Evolutionary conservation across 2,329 filamentous ascomycete genomes (phyloP).

Genomic region (Malbranchea cinnamomea): DNA sequence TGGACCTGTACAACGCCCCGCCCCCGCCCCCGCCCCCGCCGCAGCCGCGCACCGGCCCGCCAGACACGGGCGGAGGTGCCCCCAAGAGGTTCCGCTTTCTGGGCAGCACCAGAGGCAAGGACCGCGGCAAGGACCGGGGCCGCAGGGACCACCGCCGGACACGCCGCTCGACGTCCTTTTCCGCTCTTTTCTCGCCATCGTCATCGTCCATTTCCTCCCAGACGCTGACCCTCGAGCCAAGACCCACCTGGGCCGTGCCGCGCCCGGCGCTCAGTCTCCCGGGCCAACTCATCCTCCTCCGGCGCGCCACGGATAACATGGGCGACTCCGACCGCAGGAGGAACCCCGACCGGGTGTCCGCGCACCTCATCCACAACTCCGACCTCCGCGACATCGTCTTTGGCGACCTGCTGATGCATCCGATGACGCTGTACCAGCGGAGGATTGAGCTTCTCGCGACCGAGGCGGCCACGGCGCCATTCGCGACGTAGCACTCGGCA

Average conservation of each 20-base stretch:
- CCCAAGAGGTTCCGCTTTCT: constrained; percentile 2
- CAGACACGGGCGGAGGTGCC: constrained; percentile 7
- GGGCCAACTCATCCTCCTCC: constrained; percentile 52
- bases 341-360: constrained; percentile 48
- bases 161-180: too few relatives aligned
- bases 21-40: constrained; percentile 27
- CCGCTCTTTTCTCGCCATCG: constrained; percentile 1
- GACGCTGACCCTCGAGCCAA: constrained; percentile 10
- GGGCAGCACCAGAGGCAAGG: constrained; percentile 4
- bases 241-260: constrained; percentile 48
- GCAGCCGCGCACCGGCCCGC: constrained; percentile 8
- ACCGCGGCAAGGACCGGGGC: constrained; percentile 6
- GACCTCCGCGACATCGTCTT: constrained; percentile 57
- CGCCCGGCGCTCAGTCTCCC: constrained; percentile 53
- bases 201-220: constrained; percentile 7
- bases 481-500: constrained; percentile 10
- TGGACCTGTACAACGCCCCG: constrained; percentile 54
- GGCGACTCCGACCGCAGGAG: constrained; percentile 35
- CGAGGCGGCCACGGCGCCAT: constrained; percentile 44
- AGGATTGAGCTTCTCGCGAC: constrained; percentile 58
- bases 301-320: constrained; percentile 30
- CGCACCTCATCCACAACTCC: constrained; percentile 52
- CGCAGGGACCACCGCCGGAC: too few relatives aligned
- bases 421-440: constrained; percentile 62
- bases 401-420: constrained; percentile 67